phyloP scores from a whole-genome alignment of 768 basidiomycete genomes.

The Amanita thiersii region DNA sequence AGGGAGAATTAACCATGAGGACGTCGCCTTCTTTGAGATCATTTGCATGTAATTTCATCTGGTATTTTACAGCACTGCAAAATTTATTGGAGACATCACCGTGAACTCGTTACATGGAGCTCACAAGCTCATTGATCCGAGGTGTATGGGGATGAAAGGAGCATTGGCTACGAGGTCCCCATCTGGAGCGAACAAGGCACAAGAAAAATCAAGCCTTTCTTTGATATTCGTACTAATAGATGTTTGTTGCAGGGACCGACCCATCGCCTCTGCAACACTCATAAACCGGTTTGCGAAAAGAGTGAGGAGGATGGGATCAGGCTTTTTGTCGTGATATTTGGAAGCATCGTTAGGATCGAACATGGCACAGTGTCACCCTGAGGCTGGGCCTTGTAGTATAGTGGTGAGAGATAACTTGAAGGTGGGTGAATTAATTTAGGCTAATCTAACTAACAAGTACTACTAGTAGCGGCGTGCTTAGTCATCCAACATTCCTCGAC shows the following conservation, averaged over 20 bases:
- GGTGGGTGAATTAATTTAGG: too few species aligned
- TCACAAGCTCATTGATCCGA: conserved; percentile 89
- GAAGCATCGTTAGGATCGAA: not conserved
- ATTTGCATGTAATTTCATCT: conserved; percentile 70
- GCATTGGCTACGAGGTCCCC: conserved; percentile 94
- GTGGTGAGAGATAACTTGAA: not conserved
- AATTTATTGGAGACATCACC: conserved; percentile 1
- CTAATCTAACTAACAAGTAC: too few species aligned
- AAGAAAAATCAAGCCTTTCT: conserved; percentile 91
- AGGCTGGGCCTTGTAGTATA: too few species aligned
- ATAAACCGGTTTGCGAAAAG: conserved; percentile 96
- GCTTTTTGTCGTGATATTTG: conserved; percentile 26
- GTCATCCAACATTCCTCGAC: not conserved
- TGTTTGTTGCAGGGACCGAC: conserved; percentile 81
- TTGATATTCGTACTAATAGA: conserved; percentile 94
- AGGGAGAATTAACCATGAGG: conserved; percentile 86
- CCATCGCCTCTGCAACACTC: conserved; percentile 97
- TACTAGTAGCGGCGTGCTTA: not conserved
- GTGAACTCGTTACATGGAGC: conserved; percentile 17
- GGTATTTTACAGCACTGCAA: conserved; percentile 75
- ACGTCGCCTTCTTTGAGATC: conserved; percentile 85
- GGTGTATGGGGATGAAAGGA: conserved; percentile 82
- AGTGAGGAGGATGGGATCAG: conserved; percentile 83
- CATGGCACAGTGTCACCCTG: not conserved
- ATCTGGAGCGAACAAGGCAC: conserved; percentile 91